Base-by-base conservation (phyloP, 371 early-diverging fungal species). In the Batkoa obscura region DNA sequence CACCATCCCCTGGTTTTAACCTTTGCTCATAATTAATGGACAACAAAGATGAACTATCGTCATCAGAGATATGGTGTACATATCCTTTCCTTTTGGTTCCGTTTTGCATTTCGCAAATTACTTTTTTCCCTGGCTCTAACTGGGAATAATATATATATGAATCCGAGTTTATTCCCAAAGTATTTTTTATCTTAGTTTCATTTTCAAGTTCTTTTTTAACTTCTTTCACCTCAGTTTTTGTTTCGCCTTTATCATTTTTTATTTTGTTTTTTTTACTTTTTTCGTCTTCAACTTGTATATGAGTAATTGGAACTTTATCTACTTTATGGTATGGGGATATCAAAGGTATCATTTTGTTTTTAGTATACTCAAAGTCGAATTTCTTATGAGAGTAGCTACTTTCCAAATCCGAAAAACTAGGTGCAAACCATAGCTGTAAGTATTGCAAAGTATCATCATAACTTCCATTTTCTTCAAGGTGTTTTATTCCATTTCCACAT, bases 401-500 rank as follows among this genome's bases (percentile, higher is more conserved):
- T 53, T 41, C 6, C 23, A 53, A 6, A 39, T 53, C 53, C 0
- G 38, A 13, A n/a, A n/a, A 12, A 38, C 39, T 53, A 17, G 53
- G 53, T 13, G 30, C 53, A 3, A 53, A 38, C 53, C 53, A 53
- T 38, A 53, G 53, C 39, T 53, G 53, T 6, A 53, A 9, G 36
- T 53, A 53, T 15, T 30, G 30, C 10, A 35, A 17, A 17, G 35
- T n/a, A 6, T 36, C 17, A 5, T 17, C 15, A 3, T 10, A n/a
- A 41, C 53, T 53, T 4, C 38, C 12, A n/a, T 53, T 53, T 17
- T 17, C 34, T 34, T 41, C 53, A 17, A 53, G 8, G 39, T 53
- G 53, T 8, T 36, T 53, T 37, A 53, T 53, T n/a, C 53, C 53
- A 3, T 17, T 32, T 39, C 53, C 53, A 23, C 53, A 53, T n/a